phyloP scores from a whole-genome alignment of 371 early-diverging fungal species.

The Mortierella sp. region DNA sequence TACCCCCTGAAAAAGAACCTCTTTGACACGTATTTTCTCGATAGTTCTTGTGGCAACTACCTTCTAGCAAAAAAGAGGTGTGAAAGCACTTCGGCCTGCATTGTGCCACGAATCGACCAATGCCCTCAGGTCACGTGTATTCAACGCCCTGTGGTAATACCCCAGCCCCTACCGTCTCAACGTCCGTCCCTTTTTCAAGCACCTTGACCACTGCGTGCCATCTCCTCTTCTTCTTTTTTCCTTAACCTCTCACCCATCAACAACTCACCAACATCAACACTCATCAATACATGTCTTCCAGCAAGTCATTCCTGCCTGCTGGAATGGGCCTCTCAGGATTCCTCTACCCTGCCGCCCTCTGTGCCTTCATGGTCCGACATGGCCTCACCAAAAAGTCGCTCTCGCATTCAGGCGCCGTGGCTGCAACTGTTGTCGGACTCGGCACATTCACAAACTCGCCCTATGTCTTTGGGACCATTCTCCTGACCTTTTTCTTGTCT shows the following conservation, averaged over 20 bases:
- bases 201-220: neutral
- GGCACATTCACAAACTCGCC: constrained; percentile 77
- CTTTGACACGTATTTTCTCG: neutral
- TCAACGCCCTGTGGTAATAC: neutral
- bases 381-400: constrained; percentile 79
- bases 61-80: neutral
- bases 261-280: neutral
- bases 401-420: constrained; percentile 76
- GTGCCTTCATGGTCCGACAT: constrained; percentile 64
- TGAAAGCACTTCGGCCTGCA: neutral
- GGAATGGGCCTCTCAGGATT: constrained; percentile 28
- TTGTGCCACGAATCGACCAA: neutral
- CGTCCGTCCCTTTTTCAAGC: neutral
- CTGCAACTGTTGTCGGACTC: constrained; percentile 82
- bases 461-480: constrained; percentile 70
- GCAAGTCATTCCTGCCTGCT: constrained; percentile 27
- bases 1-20: neutral
- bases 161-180: neutral
- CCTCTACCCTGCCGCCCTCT: constrained; percentile 59
- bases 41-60: neutral
- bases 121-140: neutral
- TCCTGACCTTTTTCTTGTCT: constrained; percentile 82
- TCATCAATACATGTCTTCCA: constrained; percentile 20
- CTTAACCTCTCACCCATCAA: neutral
- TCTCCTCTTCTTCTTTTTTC: neutral